Evolutionary conservation across 1,284 basidiomycete genomes (phyloP), one percentile per base, ranked within the genome.

Genomic region (Pseudozyma sp.): DNA sequence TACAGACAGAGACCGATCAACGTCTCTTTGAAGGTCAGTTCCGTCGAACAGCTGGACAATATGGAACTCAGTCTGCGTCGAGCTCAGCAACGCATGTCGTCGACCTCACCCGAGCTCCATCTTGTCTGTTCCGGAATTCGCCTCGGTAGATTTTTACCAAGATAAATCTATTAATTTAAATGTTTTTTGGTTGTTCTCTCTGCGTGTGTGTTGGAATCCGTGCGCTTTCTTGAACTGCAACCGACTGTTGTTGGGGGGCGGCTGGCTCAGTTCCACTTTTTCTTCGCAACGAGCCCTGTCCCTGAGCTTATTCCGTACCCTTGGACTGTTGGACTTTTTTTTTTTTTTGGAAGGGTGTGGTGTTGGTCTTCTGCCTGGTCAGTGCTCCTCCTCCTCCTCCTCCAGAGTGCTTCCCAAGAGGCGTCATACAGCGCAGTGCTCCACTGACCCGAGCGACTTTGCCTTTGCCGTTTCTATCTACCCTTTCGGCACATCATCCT

Each of bases 341-440:
- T 35, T 13, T 37, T 37, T 37, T 37, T 37, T 37, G 35, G 35
- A 10, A 14, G 35, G 35, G 35, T 37, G 8, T 34, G 46, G 46
- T 48, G 46, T 48, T 48, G 46, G 46, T 48, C 46, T 39, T 31
- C 51, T 44, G n/a, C 39, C n/a, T 54, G 33, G 44, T 29, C 53
- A 39, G 37, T 46, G 34, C 42, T 54, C 53, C 43, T 54, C 44
- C 45, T 7, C 9, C 2, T 34, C 43, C 34, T 43, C 33, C 35
- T 37, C 35, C 8, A 37, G 35, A 10, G 9, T 14, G 35, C 1
- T 42, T 42, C 11, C 13, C 11, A 37, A 14, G 9, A 37, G 16
- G 39, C 16, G 39, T 42, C 39, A 42, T 42, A 42, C 39, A 42
- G 24, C 24, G 24, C 4, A 24, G 24, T 24, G 24, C 24, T 42